Evolutionary conservation across 2,329 filamentous ascomycete genomes (phyloP).

Genomic region (Botrytis tulipae): DNA sequence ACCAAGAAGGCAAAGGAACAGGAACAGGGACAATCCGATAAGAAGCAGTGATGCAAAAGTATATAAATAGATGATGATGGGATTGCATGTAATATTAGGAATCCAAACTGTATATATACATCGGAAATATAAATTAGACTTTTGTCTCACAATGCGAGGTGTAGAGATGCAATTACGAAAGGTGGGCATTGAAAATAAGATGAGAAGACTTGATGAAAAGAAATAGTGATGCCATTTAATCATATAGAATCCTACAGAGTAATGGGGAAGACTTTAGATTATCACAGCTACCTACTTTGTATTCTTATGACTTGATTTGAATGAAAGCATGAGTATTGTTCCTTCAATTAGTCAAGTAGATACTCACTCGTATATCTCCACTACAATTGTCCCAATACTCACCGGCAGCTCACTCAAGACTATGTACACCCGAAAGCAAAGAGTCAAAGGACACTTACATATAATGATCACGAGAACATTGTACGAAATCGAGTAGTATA

Average conservation of each 20-base stretch:
- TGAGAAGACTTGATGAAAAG: not conserved
- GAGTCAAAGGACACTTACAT: not conserved
- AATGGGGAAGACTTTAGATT: not conserved
- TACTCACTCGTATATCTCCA: not conserved
- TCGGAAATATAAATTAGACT: not conserved
- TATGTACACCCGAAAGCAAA: not conserved
- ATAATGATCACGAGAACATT: not conserved
- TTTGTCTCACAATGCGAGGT: not conserved
- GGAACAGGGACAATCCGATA: not conserved
- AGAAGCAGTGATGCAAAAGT: not conserved
- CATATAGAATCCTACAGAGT: not conserved
- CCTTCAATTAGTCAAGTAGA: not conserved
- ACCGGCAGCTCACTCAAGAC: not conserved
- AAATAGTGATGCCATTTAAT: not conserved
- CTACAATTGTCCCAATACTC: not conserved
- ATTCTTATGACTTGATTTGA: not conserved
- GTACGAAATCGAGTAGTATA: not conserved
- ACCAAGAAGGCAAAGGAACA: slow-evolving; percentile 22
- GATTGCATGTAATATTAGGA: not conserved
- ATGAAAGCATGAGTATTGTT: not conserved
- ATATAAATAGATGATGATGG: not conserved
- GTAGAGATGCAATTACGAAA: not conserved
- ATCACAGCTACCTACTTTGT: not conserved
- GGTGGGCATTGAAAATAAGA: not conserved
- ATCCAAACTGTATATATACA: not conserved